A percentile compares a stretch with the other conserved stretches of the same genome.
Evolutionary conservation across 2,329 filamentous ascomycete species (phyloP).

Genomic region (Calonectria fujianensis): DNA sequence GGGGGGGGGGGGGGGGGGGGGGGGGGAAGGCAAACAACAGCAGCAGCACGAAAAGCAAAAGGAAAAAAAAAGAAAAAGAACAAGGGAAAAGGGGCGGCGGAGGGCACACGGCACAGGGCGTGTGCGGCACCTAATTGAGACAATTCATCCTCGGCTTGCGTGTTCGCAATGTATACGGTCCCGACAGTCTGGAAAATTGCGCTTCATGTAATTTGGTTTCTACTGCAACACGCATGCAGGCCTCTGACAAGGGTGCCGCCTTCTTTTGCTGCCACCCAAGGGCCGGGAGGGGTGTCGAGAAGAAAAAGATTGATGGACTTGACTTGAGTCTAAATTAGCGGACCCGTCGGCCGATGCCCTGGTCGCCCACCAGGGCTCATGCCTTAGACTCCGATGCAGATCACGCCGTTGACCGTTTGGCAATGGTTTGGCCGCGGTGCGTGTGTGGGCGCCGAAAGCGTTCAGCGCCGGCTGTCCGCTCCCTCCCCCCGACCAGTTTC

Average conservation of each 20-base stretch:
- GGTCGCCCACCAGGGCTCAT: conserved; percentile 51
- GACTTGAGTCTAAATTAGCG: conserved; percentile 52
- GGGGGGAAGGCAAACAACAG: not conserved
- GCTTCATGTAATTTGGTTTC: conserved; percentile 56
- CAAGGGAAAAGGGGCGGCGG: conserved; percentile 30
- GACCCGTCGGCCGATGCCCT: conserved; percentile 49
- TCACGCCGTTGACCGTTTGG: conserved; percentile 57
- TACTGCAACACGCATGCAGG: conserved; percentile 52
- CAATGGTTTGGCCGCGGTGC: conserved; percentile 46
- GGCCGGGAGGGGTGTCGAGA: conserved; percentile 46
- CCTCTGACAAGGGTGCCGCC: conserved; percentile 43
- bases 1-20: no score
- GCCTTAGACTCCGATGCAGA: conserved; percentile 56
- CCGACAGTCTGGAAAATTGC: conserved; percentile 63
- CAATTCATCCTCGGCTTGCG: conserved; percentile 51
- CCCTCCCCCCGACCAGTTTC: conserved; percentile 37
- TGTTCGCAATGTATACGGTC: conserved; percentile 53
- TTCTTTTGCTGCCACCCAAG: no score
- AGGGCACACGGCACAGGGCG: conserved; percentile 39
- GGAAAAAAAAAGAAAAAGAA: not conserved
- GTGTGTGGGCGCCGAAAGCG: conserved; percentile 40
- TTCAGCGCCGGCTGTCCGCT: conserved; percentile 38
- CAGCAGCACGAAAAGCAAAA: conserved; percentile 28
- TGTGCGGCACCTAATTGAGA: conserved; percentile 41
- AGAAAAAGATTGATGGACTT: conserved; percentile 49